Base-by-base conservation (phyloP, 805 yeast genomes). In the Metschnikowia similis region DNA sequence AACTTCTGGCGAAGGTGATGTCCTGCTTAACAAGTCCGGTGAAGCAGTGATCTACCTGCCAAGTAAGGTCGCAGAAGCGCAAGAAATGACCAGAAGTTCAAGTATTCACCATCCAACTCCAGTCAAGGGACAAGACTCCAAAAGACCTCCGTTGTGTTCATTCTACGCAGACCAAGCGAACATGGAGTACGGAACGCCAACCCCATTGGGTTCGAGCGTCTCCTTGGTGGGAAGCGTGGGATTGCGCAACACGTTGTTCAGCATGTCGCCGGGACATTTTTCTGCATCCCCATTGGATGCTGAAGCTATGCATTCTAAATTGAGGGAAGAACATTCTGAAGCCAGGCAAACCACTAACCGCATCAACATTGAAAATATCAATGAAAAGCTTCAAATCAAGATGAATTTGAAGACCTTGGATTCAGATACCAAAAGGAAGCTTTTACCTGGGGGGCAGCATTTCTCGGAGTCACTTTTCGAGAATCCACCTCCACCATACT, bases 161-260 rank as follows among this genome's bases (percentile, higher is more conserved):
- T 17, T 42, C 10, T 31, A 35, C 29, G 41, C 35, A 9, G 45
- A 41, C 37, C 37, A 41, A 5, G 8, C 37, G 14, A 41, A 41
- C 14, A 31, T 38, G 16, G 45, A 39, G 14, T n/a, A 21, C 21
- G 36, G 37, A 16, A 46, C 35, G 5, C 45, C 50, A 1, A 54
- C 58, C 29, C 54, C 61, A 45, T 47, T 57, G 55, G 45, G 61
- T 54, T 45, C 54, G 44, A 62, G 55, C 37, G 60, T 59, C 37
- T 61, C 59, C 21, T 55, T 63, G 41, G 56, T 60, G n/a, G 61
- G 66, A 36, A 69, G 70, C 8, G 69, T 72, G 11, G 77, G 77
- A 2, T 61, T 73, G 44, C 75, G 77, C 6, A 71, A 66, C 53
- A 64, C 66, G 40, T 67, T 65, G 51, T 67, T 69, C 54, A 62